These are phyloP conservation scores for Monilinia polystroma DNA, from an alignment of 2,329 filamentous ascomycete genomes.

Conservation along the genomic window DNA sequence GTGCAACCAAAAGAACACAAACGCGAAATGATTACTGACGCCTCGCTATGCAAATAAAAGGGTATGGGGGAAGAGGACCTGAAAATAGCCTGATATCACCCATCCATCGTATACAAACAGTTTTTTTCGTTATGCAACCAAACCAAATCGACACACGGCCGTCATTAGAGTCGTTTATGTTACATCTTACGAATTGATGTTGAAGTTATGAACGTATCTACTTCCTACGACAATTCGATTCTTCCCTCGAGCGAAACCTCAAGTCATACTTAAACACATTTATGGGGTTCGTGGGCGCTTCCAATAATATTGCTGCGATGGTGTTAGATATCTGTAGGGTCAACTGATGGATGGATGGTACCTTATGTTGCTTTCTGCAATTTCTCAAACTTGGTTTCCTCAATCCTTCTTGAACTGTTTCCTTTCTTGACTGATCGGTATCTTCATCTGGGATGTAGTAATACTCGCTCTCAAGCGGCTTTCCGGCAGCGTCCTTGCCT, in stretches of 20 bases:
- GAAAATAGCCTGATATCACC: conserved; percentile 26
- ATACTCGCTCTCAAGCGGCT: conserved; percentile 91
- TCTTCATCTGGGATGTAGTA: conserved; percentile 94
- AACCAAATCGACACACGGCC: conserved; percentile 9
- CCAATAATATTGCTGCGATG: conserved; percentile 63
- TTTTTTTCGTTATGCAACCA: conserved; percentile 20
- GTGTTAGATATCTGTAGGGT: conserved; percentile 18
- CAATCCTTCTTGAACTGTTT: conserved; percentile 81
- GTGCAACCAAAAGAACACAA: conserved; percentile 14
- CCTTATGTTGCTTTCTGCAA: conserved; percentile 97
- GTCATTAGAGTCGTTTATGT: conserved; percentile 16
- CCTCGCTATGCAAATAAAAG: conserved; percentile 35
- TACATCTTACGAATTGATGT: conserved; percentile 7
- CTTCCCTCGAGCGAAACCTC: conserved; percentile 8
- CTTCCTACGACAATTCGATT: conserved; percentile 14
- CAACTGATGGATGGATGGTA: conserved; percentile 46
- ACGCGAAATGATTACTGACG: conserved; percentile 26
- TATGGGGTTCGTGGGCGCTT: conserved; percentile 59
- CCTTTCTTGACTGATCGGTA: conserved; percentile 70
- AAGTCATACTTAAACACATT: conserved; percentile 38
- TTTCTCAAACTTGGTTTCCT: conserved; percentile 84
- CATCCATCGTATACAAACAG: conserved; percentile 29
- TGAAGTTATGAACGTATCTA: conserved; percentile 12
- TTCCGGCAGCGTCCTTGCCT: conserved; percentile 94
- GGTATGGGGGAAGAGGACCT: conserved; percentile 29